Evolutionary conservation across 2,329 filamentous ascomycete species (phyloP).

Genomic region (Trichothecium roseum): DNA sequence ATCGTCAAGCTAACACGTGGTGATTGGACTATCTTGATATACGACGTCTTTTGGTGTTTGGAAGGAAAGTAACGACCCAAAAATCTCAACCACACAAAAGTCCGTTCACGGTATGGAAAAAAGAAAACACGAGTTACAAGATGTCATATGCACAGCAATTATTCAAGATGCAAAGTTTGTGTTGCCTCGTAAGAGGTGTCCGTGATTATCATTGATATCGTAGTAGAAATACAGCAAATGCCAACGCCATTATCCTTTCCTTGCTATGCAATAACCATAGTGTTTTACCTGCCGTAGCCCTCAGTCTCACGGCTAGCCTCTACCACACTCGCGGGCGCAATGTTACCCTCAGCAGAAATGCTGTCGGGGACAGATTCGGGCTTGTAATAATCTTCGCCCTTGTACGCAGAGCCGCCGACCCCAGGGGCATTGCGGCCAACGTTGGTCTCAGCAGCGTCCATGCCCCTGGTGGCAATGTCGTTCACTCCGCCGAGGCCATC

Average conservation of each 20-base stretch:
- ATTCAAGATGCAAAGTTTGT: neutral
- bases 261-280: neutral
- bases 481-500: constrained; percentile 12
- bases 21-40: too few relatives aligned
- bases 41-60: too few relatives aligned
- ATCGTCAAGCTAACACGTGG: too few relatives aligned
- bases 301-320: constrained; percentile 21
- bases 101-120: too few relatives aligned
- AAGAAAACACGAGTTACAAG: too few relatives aligned
- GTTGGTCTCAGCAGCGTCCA: constrained; percentile 25
- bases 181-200: neutral
- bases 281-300: constrained; percentile 5
- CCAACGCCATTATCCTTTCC: neutral
- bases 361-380: constrained; percentile 31
- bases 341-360: constrained; percentile 28
- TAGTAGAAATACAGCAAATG: neutral
- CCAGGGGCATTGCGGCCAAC: constrained; percentile 23
- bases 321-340: constrained; percentile 29
- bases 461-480: constrained; percentile 23
- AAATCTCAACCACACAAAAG: too few relatives aligned
- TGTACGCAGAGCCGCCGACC: constrained; percentile 26
- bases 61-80: too few relatives aligned
- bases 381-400: constrained; percentile 28
- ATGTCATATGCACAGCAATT: too few relatives aligned
- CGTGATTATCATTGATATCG: neutral